Base-by-base conservation (phyloP, 192 early-diverging fungal species). In the Borealophlyctis nickersoniae region DNA sequence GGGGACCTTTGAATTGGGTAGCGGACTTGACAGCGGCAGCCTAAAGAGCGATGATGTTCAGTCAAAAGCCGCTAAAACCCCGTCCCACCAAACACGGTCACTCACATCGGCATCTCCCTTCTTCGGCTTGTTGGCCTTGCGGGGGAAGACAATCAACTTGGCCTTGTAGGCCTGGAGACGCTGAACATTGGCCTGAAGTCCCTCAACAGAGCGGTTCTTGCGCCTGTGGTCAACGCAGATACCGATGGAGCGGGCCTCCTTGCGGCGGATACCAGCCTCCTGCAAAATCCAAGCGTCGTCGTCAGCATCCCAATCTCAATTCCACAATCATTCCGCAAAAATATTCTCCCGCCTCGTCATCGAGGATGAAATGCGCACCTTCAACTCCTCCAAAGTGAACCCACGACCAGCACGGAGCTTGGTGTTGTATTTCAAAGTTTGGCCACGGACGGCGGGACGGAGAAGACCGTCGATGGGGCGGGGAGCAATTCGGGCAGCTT, bases 371-470 rank as follows among this genome's bases (percentile, higher is more conserved):
- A 62, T 27, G 49, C 66, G 55, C 76, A 91, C 91, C 91, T 97
- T 95, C 63, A 99, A 87, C 82, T 99, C 96, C 65, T 99, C 96
- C 53, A 95, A 80, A 55, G 95, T 96, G 86, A 99, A 99, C 57
- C 96, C 96, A 75, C 93, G 90, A 71, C 96, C 96, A 70, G 87
- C 86, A 70, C 96, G 84, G 62, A 97, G 81, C 89, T 96, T 96
- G 76, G 78, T 87, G 91, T 98, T 98, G 90, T 98, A 97, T 81
- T 94, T 95, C 74, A 95, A 65, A 49, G 96, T 98, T 48, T 91
- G 95, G 81, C 91, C 92, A 71, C 92, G 88, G 65, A 98, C 92
- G 61, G 92, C 96, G 22, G 96, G 95, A 76, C 96, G 91, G 71
- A 98, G 86, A 63, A 91, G 87, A 75, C 90, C 91, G 80, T 98